phyloP scores from a whole-genome alignment of 495 filamentous ascomycete species.

The Penicillium herquei region DNA sequence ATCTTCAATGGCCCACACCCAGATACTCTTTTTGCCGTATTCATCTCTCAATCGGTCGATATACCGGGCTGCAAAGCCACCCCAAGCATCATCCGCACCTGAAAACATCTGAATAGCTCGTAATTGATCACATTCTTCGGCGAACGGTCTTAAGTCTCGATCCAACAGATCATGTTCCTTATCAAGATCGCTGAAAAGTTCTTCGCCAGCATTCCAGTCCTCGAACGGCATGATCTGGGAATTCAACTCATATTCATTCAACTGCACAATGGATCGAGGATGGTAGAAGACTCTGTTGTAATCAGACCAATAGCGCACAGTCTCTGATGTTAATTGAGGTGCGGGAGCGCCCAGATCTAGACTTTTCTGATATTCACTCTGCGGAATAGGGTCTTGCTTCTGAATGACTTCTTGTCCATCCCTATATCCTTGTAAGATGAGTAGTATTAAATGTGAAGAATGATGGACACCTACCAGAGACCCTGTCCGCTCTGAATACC shows the following conservation, averaged over 20 bases:
- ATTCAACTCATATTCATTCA: slow-evolving; percentile 83
- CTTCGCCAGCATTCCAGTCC: slow-evolving; percentile 73
- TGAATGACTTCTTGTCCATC: slow-evolving; percentile 68
- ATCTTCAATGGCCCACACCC: slow-evolving; percentile 81
- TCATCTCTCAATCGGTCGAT: slow-evolving; percentile 83
- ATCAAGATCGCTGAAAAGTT: slow-evolving; percentile 78
- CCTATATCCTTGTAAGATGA: slow-evolving; percentile 44
- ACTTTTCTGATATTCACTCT: slow-evolving; percentile 71
- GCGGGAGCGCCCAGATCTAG: slow-evolving; percentile 64
- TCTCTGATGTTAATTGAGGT: slow-evolving; percentile 61
- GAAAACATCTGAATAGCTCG: slow-evolving; percentile 84
- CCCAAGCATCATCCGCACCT: slow-evolving; percentile 87
- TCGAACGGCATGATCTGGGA: slow-evolving; percentile 80
- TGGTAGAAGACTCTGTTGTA: slow-evolving; percentile 91
- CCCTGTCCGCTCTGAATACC: slow-evolving; percentile 47
- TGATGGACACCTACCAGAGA: slow-evolving; percentile 53
- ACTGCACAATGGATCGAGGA: slow-evolving; percentile 80
- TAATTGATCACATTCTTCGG: slow-evolving; percentile 90
- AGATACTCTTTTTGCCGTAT: slow-evolving; percentile 80
- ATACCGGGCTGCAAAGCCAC: slow-evolving; percentile 78
- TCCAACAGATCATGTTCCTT: slow-evolving; percentile 86
- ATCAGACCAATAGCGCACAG: slow-evolving; percentile 93
- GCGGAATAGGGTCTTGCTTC: slow-evolving; percentile 60
- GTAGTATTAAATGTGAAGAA: not conserved
- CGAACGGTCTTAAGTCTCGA: slow-evolving; percentile 79